Base-by-base conservation (phyloP, 345 rosid species). In the Acer saccharum region DNA sequence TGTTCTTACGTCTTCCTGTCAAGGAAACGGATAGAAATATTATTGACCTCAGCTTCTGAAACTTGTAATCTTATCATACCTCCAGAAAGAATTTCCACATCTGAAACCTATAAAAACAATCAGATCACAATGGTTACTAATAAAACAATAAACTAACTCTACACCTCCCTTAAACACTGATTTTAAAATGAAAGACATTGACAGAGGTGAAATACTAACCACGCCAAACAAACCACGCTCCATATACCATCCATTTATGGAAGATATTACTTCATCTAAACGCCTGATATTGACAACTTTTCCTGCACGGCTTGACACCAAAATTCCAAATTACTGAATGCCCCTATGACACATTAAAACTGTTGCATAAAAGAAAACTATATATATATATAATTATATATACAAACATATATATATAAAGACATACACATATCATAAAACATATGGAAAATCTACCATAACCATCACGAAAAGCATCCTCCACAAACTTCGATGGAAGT, bases 241-340 rank as follows among this genome's bases (percentile, higher is more conserved):
- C 90, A 87, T 89, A 74, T 95, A 93, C 98, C 99, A 96, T 21
- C 97, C 92, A 83, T 89, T 90, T 87, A 96, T 93, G 68, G 98
- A 91, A 81, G 82, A 86, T 77, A 96, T 92, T 48, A 91, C 98
- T 83, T 93, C 97, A 83, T 91, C 98, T 80, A 96, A 81, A 75
- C 82, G 90, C 92, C 91, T 91, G 29, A 89, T 83, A 78, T 94
- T 97, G 69, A 94, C 88, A 82, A 97, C 94, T 86, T 91, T 94
- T 81, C 98, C 98, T 97, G 90, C 94, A 91, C 87, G 84, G 88
- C 89, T 93, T 91, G 91, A 88, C 89, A 85, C 78, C 78, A 85
- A 81, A 84, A 84, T 73, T 85, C 63, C 85, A 89, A 86, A 87
- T 85, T 82, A 82, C 81, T 27, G 78, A 82, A 80, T 74, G 76